These are phyloP conservation scores for Taiwanofungus camphoratus DNA, from an alignment of 1,284 basidiomycete species.

Conservation along the genomic window DNA sequence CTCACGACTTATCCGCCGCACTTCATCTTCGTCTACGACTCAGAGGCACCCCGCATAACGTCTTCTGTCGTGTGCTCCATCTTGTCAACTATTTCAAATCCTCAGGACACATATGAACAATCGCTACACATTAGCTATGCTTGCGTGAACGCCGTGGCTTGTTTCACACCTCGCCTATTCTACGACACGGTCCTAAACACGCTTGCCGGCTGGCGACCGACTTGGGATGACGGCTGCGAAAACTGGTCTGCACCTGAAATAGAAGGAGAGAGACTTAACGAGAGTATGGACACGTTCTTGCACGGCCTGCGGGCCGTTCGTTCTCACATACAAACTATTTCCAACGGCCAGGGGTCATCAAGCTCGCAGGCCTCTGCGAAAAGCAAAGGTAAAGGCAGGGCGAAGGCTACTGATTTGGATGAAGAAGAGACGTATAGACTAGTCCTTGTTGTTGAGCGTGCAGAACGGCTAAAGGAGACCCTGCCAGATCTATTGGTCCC, in stretches of 20 bases:
- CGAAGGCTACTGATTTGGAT: constrained; percentile 21
- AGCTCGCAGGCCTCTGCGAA: constrained; percentile 18
- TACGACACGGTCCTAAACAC: constrained; percentile 64
- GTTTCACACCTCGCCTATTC: constrained; percentile 59
- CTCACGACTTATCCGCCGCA: constrained; percentile 49
- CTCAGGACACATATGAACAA: constrained; percentile 9
- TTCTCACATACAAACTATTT: too few species aligned
- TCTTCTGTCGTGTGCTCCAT: constrained; percentile 35
- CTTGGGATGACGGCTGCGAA: constrained; percentile 55
- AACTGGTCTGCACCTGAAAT: constrained; percentile 41
- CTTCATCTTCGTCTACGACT: constrained; percentile 70
- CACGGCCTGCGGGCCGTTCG: constrained; percentile 45
- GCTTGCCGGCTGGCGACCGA: constrained; percentile 47
- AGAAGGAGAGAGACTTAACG: constrained; percentile 40
- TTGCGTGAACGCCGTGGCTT: constrained; percentile 56
- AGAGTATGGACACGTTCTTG: constrained; percentile 64
- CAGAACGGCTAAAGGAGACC: constrained; percentile 59
- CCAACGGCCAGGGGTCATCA: too few species aligned
- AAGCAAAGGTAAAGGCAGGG: constrained; percentile 31
- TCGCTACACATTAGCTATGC: constrained; percentile 34
- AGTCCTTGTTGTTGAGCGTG: constrained; percentile 62
- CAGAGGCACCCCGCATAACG: constrained; percentile 44
- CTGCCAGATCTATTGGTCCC: constrained; percentile 67
- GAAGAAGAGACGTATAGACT: constrained; percentile 32
- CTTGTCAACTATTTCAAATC: constrained; percentile 25